A percentile compares a stretch with the other conserved stretches of the same genome.
These are phyloP conservation scores for Ogataea philodendri DNA, from an alignment of 805 yeast genomes.

Conservation along the genomic window DNA sequence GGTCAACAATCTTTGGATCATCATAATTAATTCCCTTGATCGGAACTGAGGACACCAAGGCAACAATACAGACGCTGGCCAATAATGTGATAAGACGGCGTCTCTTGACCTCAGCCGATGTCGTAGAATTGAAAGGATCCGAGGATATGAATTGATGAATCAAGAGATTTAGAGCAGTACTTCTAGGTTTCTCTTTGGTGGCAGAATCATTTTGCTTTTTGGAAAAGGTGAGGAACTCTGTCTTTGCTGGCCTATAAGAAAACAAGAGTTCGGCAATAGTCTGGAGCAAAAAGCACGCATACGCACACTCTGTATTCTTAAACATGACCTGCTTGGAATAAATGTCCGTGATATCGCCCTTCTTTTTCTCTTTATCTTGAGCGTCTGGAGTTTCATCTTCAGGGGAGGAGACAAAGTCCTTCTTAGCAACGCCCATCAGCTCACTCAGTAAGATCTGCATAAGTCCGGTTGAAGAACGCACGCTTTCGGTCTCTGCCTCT, in stretches of 20 bases:
- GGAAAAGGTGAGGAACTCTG: conserved; percentile 77
- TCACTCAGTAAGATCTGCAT: conserved; percentile 63
- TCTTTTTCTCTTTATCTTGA: conserved; percentile 22
- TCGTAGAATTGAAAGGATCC: conserved; percentile 38
- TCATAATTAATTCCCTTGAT: conserved; percentile 45
- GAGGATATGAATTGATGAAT: conserved; percentile 71
- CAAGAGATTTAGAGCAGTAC: conserved; percentile 74
- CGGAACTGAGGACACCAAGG: conserved; percentile 59
- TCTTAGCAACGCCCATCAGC: conserved; percentile 45
- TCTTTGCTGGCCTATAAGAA: conserved; percentile 77
- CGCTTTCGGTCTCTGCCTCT: conserved; percentile 28
- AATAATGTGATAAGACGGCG: conserved; percentile 56
- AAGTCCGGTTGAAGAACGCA: conserved; percentile 46
- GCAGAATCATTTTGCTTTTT: conserved; percentile 42
- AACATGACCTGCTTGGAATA: conserved; percentile 32
- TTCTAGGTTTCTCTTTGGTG: conserved; percentile 59
- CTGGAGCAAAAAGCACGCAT: conserved; percentile 67
- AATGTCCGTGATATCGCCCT: conserved; percentile 19
- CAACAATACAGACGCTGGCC: conserved; percentile 58
- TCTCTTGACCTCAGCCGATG: conserved; percentile 44
- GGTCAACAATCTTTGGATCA: conserved; percentile 54
- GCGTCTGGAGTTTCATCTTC: conserved; percentile 19
- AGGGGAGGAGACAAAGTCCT: conserved; percentile 26
- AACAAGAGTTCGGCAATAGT: conserved; percentile 66
- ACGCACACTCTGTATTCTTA: conserved; percentile 57